A percentile compares a stretch with the other conserved stretches of the same genome.
These are phyloP conservation scores for Daldinia loculata DNA, from an alignment of 495 filamentous ascomycete genomes.

Conservation along the genomic window DNA sequence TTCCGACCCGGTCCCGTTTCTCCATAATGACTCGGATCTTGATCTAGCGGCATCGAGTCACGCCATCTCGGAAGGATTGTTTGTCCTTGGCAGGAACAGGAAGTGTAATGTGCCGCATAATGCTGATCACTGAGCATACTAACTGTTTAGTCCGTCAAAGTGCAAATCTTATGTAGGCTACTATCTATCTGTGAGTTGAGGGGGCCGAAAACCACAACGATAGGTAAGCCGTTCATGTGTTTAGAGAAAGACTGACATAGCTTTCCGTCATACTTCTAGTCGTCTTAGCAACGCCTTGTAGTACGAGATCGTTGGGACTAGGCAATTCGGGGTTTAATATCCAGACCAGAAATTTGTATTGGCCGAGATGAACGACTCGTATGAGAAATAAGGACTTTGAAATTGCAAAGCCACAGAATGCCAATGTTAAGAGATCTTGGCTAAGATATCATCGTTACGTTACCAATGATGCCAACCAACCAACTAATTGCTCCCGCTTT, in stretches of 20 bases:
- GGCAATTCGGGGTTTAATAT: not conserved
- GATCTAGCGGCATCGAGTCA: slow-evolving; percentile 32
- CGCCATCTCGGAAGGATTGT: slow-evolving; percentile 21
- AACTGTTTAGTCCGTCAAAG: not conserved
- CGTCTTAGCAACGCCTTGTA: slow-evolving; percentile 21
- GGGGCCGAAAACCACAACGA: not conserved
- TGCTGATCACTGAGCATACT: not conserved
- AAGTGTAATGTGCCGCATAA: not conserved
- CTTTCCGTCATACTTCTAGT: not conserved
- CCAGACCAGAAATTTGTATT: slow-evolving; percentile 15
- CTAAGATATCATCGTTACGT: slow-evolving; percentile 23
- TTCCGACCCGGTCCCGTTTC: slow-evolving; percentile 22
- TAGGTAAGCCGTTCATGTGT: not conserved
- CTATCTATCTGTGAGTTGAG: too few species aligned
- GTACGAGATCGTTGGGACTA: not conserved
- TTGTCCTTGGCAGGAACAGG: slow-evolving; percentile 31
- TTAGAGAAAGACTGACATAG: not conserved
- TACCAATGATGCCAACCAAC: slow-evolving; percentile 6
- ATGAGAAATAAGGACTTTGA: slow-evolving; percentile 16
- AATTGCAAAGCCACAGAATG: slow-evolving; percentile 28
- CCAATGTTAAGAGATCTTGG: slow-evolving; percentile 4
- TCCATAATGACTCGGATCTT: slow-evolving; percentile 20
- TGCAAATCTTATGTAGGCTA: not conserved
- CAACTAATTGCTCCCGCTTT: slow-evolving; percentile 9
- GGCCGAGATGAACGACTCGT: slow-evolving; percentile 6